Base-by-base conservation (phyloP, 345 rosid genomes). In the Sonneratia caseolaris region DNA sequence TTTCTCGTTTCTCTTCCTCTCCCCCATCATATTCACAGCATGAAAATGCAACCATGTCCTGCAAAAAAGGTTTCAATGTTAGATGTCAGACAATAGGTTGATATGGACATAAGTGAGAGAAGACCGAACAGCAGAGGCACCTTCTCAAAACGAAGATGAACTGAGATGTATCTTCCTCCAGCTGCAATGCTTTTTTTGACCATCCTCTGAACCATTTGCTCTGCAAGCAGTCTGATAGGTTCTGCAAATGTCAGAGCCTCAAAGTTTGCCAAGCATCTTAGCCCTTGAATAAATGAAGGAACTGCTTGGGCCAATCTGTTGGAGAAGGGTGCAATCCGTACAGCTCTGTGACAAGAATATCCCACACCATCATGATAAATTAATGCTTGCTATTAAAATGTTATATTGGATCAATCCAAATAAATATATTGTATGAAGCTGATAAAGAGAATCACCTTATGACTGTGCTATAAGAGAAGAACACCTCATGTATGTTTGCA, bases 41-140 rank as follows among this genome's bases (percentile, higher is more conserved):
- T 27, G 97, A 95, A 79, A 95, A 95, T 72, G 97, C 99, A 45
- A 95, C 97, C 99, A 95, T 95, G 76, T 92, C 97, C 99, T 95
- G 78, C 21, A 71, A 40, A 62, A 22, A 69, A 72, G 73, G 27
- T 36, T 49, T 0, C 5, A 18, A 61, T 55, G n/a, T 55, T 37
- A 64, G 27, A 27, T 56, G 32, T 49, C 1, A 38, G 66, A 64
- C 56, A 37, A 51, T 43, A 57, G 68, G 55, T 77, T 74, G 45
- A 57, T 32, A 47, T 81, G 74, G 67, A 72, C 40, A 43, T 32
- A 42, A 19, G n/a, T 27, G 43, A 65, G 37, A 69, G 67, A 42
- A 22, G 62, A 71, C 19, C 37, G 67, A 75, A 74, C 42, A 37
- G 75, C 72, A 73, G 61, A 70, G 51, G 55, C 64, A 95, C 97